Conservation (phyloP, 1,139 yeast genomes). For the Eremothecium sinecaudum region DNA sequence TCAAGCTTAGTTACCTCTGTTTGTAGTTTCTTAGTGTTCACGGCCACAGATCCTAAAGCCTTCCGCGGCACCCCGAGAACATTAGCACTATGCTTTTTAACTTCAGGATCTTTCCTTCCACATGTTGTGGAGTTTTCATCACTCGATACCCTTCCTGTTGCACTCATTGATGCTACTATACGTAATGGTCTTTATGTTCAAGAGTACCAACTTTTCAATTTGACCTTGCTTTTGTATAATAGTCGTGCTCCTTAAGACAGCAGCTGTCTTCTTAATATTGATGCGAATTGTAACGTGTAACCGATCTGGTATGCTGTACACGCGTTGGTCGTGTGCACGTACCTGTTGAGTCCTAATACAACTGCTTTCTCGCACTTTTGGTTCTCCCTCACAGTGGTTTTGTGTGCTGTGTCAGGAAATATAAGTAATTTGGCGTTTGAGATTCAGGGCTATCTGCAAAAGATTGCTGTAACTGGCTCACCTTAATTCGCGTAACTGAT, state of each 20-base stretch:
- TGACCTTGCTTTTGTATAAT: too few relatives aligned
- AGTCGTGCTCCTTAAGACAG: too few relatives aligned
- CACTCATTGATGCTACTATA: too few relatives aligned
- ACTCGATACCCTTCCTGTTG: not conserved
- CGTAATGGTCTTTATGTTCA: too few relatives aligned
- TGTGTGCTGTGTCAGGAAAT: not conserved
- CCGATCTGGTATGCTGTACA: constrained; percentile 2
- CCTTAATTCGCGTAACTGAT: too few relatives aligned
- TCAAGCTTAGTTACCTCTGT: not conserved
- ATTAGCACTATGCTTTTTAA: not conserved
- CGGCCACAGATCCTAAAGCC: constrained; percentile 3
- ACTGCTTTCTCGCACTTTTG: not conserved
- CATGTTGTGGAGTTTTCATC: too few relatives aligned
- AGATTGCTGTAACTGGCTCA: too few relatives aligned
- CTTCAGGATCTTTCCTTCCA: too few relatives aligned
- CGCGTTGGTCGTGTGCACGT: not conserved
- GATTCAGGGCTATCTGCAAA: too few relatives aligned
- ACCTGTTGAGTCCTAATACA: not conserved
- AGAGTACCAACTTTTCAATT: too few relatives aligned
- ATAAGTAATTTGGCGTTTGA: too few relatives aligned
- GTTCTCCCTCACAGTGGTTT: not conserved
- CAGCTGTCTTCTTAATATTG: too few relatives aligned
- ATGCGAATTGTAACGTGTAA: constrained; percentile 3
- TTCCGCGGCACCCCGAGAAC: constrained; percentile 5
- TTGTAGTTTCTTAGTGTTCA: constrained; percentile 2